Evolutionary conservation across 768 basidiomycete genomes (phyloP).

Genomic region (Coprinellus micaceus): DNA sequence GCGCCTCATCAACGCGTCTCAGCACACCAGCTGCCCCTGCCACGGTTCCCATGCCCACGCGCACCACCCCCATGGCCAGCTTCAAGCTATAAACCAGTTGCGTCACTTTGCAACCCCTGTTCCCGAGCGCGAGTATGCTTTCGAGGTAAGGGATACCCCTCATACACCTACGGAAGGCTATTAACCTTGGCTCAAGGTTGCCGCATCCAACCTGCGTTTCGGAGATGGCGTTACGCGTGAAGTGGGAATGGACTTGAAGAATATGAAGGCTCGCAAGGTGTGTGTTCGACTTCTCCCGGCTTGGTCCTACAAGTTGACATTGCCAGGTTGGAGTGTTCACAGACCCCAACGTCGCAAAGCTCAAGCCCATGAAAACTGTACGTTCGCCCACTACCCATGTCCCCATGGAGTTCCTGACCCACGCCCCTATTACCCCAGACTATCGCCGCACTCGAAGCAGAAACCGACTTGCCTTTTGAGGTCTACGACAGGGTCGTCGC

Average conservation of each 20-base stretch:
- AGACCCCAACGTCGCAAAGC: constrained; percentile 77
- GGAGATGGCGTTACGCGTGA: constrained; percentile 88
- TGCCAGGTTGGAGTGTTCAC: constrained; percentile 93
- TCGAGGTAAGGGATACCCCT: constrained; percentile 56
- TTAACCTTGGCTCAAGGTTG: constrained; percentile 46
- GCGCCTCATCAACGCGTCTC: constrained; percentile 72
- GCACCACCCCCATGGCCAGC: constrained; percentile 35
- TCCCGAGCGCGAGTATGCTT: constrained; percentile 87
- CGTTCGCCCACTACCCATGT: constrained; percentile 20
- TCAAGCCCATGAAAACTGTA: constrained; percentile 81
- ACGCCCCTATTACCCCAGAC: constrained; percentile 41
- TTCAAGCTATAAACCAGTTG: constrained; percentile 55
- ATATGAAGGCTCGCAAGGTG: constrained; percentile 87
- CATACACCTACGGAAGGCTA: neutral
- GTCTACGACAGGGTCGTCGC: constrained; percentile 78
- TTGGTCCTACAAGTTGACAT: no score
- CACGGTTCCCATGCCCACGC: constrained; percentile 47
- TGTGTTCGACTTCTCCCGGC: neutral
- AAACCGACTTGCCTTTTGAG: constrained; percentile 73
- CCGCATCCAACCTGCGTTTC: constrained; percentile 84
- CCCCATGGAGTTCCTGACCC: neutral
- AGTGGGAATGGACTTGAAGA: constrained; percentile 92
- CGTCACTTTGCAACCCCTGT: constrained; percentile 78
- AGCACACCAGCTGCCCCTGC: constrained; percentile 75
- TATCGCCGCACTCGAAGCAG: constrained; percentile 73